Base-by-base conservation (phyloP, 768 basidiomycete genomes). In the Suillus hirtellus region DNA sequence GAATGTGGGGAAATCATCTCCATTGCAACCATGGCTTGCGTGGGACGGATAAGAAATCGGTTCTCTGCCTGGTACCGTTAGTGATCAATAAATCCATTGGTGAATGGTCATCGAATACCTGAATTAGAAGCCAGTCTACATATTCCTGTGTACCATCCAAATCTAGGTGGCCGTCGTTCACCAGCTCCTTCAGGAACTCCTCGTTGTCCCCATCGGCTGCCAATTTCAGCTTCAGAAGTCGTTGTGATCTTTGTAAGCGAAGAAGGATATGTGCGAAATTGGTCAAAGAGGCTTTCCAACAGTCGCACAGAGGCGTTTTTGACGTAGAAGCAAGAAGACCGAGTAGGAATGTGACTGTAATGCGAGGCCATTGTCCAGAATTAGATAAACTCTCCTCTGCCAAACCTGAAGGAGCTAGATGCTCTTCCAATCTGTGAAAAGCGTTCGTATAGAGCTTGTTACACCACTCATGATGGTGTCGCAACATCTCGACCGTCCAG, bases 311-410 rank as follows among this genome's bases (percentile, higher is more conserved):
- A 9, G 4, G 4, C 1, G 37, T 60, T 8, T 53, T 43, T 19
- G 70, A 69, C 3, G 66, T 63, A 34, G 70, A 71, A 31, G 72
- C 69, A 42, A 80, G 66, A 8, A 64, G 62, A n/a, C 63, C 60
- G 5, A 81, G 68, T 8, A 80, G 66, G 38, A 67, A 61, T 47
- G 69, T 72, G 1, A 61, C 53, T 6, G 75, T 75, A 24, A 78
- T 63, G 38, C 73, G 69, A 3, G 80, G 80, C 79, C 79, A 79
- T 61, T 73, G 67, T 12, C 70, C 69, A 17, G 70, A 66, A 10
- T 24, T 40, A 35, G 21, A 19, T 11, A 70, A 34, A 10, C 68
- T 64, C 3, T 61, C 37, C 50, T 71, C 72, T 3, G 60, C 50
- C 3, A 27, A 44, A 38, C 21, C 59, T 12, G 21, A 46, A 4